These are phyloP conservation scores for Carex littledalei DNA, from an alignment of 176 grass and related monocot species.

Conservation along the genomic window DNA sequence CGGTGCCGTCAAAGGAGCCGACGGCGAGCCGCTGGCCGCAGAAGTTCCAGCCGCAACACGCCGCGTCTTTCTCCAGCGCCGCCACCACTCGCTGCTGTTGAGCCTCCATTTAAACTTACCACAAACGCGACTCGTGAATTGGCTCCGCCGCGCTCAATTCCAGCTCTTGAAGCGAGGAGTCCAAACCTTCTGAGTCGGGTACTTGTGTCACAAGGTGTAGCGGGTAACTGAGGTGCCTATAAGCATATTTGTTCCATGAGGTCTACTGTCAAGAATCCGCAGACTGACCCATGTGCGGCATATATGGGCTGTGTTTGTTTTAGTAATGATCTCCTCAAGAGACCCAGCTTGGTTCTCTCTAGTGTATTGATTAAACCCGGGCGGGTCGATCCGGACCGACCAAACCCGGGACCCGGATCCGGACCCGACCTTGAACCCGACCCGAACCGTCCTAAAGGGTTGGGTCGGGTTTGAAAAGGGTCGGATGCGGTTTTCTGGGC, in stretches of 20 bases:
- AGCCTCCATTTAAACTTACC: conserved; percentile 30
- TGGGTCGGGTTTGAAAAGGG: too few species aligned
- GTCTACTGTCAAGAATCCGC: neutral
- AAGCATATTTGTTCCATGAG: too few species aligned
- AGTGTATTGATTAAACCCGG: too few species aligned
- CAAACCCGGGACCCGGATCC: too few species aligned
- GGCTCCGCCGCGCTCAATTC: neutral
- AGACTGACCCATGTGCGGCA: neutral
- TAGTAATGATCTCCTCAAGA: too few species aligned
- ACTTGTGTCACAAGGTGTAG: neutral
- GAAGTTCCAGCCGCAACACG: conserved; percentile 79
- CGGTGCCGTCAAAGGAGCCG: conserved; percentile 57
- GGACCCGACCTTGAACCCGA: too few species aligned
- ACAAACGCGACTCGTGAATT: neutral
- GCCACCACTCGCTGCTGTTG: conserved; percentile 49
- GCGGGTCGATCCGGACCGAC: too few species aligned
- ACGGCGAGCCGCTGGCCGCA: conserved; percentile 63
- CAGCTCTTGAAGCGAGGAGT: neutral
- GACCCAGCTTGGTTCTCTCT: too few species aligned
- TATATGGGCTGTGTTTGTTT: neutral
- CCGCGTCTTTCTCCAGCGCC: conserved; percentile 39
- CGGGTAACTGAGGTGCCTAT: neutral
- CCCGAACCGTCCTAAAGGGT: too few species aligned
- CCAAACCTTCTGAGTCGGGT: neutral
- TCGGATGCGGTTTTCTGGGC: too few species aligned